These are phyloP conservation scores for Yamadazyma diddensiae DNA, from an alignment of 1,139 yeast genomes.

Conservation along the genomic window DNA sequence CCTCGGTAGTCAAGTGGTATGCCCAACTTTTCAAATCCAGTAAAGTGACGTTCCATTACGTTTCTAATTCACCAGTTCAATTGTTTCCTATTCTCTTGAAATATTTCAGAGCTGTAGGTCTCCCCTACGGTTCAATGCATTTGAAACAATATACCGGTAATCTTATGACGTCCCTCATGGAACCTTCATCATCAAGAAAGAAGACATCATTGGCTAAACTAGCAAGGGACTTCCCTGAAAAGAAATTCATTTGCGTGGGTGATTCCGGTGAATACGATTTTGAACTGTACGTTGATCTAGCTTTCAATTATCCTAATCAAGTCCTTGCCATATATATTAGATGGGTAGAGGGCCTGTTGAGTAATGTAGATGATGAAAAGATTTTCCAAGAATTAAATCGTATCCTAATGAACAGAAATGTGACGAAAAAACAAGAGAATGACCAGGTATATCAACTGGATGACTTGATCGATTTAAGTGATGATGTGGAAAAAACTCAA, in stretches of 20 bases:
- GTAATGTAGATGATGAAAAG: slow-evolving; percentile 46
- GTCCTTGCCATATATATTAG: slow-evolving; percentile 77
- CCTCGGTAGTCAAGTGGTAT: slow-evolving; percentile 75
- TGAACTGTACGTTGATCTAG: slow-evolving; percentile 82
- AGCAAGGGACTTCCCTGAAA: slow-evolving; percentile 70
- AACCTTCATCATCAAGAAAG: slow-evolving; percentile 84
- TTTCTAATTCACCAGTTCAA: slow-evolving; percentile 95
- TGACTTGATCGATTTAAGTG: slow-evolving; percentile 30
- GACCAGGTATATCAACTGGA: slow-evolving; percentile 10
- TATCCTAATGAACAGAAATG: slow-evolving; percentile 8
- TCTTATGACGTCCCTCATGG: slow-evolving; percentile 73
- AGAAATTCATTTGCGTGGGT: slow-evolving; percentile 81
- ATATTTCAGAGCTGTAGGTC: slow-evolving; percentile 51
- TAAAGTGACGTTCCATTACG: slow-evolving; percentile 75
- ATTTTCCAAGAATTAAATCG: slow-evolving; percentile 34
- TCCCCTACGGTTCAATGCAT: slow-evolving; percentile 79
- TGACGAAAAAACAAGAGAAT: slow-evolving; percentile 1
- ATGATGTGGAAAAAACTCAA: slow-evolving; percentile 13
- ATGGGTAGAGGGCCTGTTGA: slow-evolving; percentile 68
- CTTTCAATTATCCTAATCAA: slow-evolving; percentile 57
- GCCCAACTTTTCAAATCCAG: slow-evolving; percentile 28
- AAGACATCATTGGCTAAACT: slow-evolving; percentile 60
- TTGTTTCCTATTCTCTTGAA: slow-evolving; percentile 62
- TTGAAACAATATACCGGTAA: slow-evolving; percentile 85
- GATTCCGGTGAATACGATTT: slow-evolving; percentile 96